Percentiles rank a stretch among this genome's conserved stretches.
These are phyloP conservation scores for Kodamaea sp. DNA, from an alignment of 1,139 yeast genomes.

Conservation along the genomic window DNA sequence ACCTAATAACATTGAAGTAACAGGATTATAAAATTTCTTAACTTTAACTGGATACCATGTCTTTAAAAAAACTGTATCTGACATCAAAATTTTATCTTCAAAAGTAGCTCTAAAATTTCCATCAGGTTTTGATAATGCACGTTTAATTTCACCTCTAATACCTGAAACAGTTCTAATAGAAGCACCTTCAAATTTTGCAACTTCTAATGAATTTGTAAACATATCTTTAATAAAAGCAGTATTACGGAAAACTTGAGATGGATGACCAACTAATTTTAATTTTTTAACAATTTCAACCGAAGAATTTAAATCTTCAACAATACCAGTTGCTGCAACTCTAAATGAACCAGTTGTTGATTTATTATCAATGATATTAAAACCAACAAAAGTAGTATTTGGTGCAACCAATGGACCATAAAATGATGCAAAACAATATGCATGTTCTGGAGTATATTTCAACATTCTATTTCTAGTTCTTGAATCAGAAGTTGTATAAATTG, in stretches of 20 bases:
- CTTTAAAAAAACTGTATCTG: conserved; percentile 84
- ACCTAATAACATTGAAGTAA: conserved; percentile 74
- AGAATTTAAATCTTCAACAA: conserved; percentile 88
- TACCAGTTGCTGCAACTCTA: conserved; percentile 97
- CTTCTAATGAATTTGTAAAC: conserved; percentile 90
- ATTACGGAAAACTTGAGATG: conserved; percentile 88
- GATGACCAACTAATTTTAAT: conserved; percentile 90
- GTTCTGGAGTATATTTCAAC: conserved; percentile 98
- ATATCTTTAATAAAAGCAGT: conserved; percentile 97
- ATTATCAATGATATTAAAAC: conserved; percentile 83
- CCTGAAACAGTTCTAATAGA: conserved; percentile 95
- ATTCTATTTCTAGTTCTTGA: conserved; percentile 96
- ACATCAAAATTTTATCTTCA: conserved; percentile 89
- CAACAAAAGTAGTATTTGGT: conserved; percentile 96
- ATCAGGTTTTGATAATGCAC: conserved; percentile 91
- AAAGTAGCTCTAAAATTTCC: conserved; percentile 98
- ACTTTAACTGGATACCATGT: conserved; percentile 97
- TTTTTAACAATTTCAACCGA: conserved; percentile 92
- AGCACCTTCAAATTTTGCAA: conserved; percentile 97
- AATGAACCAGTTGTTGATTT: conserved; percentile 84
- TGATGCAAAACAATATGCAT: conserved; percentile 93
- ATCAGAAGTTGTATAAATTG: conserved; percentile 93
- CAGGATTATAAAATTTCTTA: conserved; percentile 91
- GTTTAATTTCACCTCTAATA: conserved; percentile 93
- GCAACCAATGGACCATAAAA: conserved; percentile 97